Conservation (phyloP, 2,329 filamentous ascomycete genomes). For the Volutella citrinella region DNA sequence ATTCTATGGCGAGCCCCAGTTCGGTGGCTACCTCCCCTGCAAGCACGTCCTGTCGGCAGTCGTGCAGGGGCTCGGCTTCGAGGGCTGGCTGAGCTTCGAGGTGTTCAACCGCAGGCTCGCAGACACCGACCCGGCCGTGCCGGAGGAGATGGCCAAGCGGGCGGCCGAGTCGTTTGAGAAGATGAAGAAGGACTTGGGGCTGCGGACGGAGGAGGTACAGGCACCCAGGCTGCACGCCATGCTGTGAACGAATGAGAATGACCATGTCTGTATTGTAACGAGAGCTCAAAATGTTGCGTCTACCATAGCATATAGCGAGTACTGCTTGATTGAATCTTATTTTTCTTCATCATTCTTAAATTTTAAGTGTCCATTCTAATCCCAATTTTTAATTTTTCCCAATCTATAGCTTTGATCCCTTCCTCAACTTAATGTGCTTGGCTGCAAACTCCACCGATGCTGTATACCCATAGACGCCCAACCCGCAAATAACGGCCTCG, state of each 20-base stretch:
- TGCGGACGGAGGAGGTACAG: conserved; percentile 22
- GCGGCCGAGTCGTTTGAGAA: conserved; percentile 50
- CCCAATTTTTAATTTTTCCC: too few relatives aligned
- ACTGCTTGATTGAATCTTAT: not conserved
- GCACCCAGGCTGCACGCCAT: conserved; percentile 31
- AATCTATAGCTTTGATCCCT: too few relatives aligned
- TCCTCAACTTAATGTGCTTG: conserved; percentile 43
- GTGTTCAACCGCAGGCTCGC: conserved; percentile 50
- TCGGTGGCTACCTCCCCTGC: conserved; percentile 67
- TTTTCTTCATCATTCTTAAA: conserved; percentile 2
- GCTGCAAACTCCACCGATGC: conserved; percentile 55
- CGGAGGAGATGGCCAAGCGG: conserved; percentile 52
- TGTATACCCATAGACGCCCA: conserved; percentile 61
- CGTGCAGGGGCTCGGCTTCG: conserved; percentile 60
- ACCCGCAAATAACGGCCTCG: conserved; percentile 66
- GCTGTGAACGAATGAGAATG: conserved; percentile 19
- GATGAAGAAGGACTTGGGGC: conserved; percentile 36
- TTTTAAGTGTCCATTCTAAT: too few relatives aligned
- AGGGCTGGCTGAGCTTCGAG: conserved; percentile 71
- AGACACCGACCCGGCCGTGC: conserved; percentile 61
- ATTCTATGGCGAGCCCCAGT: conserved; percentile 50
- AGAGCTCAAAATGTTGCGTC: not conserved
- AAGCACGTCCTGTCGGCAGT: conserved; percentile 59
- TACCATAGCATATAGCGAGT: conserved; percentile 3
- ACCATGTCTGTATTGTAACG: too few relatives aligned